Conservation (phyloP, 345 rosid species). For the Firmiana major region DNA sequence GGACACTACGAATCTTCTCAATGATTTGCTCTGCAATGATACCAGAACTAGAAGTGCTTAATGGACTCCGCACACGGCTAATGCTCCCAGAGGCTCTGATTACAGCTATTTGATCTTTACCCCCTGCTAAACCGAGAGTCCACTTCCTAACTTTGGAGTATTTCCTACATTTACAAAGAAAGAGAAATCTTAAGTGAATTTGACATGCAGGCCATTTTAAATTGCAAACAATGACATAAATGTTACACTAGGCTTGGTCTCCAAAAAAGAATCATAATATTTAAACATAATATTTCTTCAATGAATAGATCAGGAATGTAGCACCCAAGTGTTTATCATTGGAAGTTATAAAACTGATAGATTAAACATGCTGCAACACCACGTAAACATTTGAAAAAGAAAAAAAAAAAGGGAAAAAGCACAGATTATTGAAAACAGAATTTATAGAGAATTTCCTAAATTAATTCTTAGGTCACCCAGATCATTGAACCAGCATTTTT, state of each 20-base stretch:
- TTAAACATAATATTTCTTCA: neutral
- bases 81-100: slow-evolving; percentile 92
- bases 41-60: slow-evolving; percentile 60
- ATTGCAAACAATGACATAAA: neutral
- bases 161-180: slow-evolving; percentile 46
- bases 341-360: neutral
- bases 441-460: neutral
- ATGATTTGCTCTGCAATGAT: slow-evolving; percentile 77
- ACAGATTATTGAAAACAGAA: neutral
- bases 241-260: neutral
- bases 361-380: neutral
- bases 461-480: neutral
- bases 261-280: neutral
- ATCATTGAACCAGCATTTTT: neutral
- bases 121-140: slow-evolving; percentile 90
- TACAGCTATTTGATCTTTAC: slow-evolving; percentile 75
- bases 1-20: slow-evolving; percentile 75
- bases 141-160: slow-evolving; percentile 76
- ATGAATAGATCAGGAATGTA: neutral
- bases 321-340: neutral
- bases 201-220: neutral
- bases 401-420: neutral
- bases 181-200: neutral
- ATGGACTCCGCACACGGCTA: slow-evolving; percentile 72
- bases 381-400: neutral